Conservation (phyloP, 345 rosid genomes). For the Euclidium syriacum region DNA sequence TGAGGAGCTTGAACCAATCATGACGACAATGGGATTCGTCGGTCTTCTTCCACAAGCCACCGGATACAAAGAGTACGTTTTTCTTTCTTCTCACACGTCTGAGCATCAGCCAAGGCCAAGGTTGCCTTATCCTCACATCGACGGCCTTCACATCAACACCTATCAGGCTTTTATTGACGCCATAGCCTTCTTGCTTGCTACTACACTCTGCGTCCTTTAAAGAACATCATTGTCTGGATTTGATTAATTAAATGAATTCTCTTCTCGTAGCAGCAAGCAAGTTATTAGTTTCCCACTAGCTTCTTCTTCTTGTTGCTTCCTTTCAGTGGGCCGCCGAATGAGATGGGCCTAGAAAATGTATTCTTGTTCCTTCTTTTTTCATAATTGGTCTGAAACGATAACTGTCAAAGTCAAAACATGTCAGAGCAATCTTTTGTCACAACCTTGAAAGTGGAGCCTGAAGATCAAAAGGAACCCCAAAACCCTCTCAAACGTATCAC, state of each 20-base stretch:
- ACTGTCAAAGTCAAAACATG: conserved; percentile 21
- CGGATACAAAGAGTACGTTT: conserved; percentile 40
- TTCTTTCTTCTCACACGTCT: conserved; percentile 1
- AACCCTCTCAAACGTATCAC: conserved; percentile 30
- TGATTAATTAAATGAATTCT: no score
- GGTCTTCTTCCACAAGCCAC: conserved; percentile 21
- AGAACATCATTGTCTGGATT: conserved; percentile 26
- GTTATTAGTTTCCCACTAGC: no score
- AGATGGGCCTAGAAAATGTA: conserved; percentile 12
- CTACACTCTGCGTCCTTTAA: conserved; percentile 24
- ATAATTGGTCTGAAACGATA: conserved; percentile 17
- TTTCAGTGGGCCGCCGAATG: conserved; percentile 15
- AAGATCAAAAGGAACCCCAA: conserved; percentile 24
- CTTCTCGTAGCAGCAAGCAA: no score
- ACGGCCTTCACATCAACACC: conserved; percentile 45
- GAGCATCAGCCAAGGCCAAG: conserved; percentile 27
- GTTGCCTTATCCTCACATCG: conserved; percentile 50
- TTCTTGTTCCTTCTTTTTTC: background rate
- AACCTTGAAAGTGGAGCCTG: conserved; percentile 31
- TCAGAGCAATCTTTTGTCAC: conserved; percentile 25
- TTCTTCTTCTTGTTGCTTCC: no score
- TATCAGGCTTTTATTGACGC: conserved; percentile 52
- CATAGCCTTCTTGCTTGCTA: conserved; percentile 33
- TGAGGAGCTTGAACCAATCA: conserved; percentile 42
- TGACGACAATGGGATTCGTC: conserved; percentile 45